Percentiles rank a stretch among this genome's conserved stretches.
These are phyloP conservation scores for Colletotrichum viniferum DNA, from an alignment of 2,329 filamentous ascomycete species.

Conservation along the genomic window DNA sequence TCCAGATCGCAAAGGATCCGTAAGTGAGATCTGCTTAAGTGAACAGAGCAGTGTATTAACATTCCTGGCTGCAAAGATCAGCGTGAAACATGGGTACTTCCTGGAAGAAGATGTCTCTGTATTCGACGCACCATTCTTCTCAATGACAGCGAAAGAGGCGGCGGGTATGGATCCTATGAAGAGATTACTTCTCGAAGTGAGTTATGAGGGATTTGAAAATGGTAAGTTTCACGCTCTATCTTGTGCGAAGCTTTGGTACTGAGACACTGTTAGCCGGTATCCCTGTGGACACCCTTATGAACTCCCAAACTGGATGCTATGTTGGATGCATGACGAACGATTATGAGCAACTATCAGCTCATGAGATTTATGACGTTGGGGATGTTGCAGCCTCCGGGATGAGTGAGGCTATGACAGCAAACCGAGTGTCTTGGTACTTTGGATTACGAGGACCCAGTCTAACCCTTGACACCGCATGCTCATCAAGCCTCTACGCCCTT, in stretches of 20 bases:
- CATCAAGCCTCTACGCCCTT: slow-evolving; percentile 33
- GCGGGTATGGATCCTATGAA: slow-evolving; percentile 52
- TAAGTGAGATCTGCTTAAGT: not conserved
- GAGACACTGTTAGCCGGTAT: slow-evolving; percentile 41
- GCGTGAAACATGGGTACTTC: slow-evolving; percentile 38
- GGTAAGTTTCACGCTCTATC: slow-evolving; percentile 32
- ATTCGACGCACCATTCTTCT: slow-evolving; percentile 59
- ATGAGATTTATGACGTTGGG: slow-evolving; percentile 50
- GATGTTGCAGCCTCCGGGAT: not conserved
- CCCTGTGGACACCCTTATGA: slow-evolving; percentile 47
- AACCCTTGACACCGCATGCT: slow-evolving; percentile 40
- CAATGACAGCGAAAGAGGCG: slow-evolving; percentile 52
- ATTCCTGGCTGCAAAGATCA: slow-evolving; percentile 1
- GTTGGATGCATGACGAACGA: slow-evolving; percentile 51
- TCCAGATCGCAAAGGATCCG: slow-evolving; percentile 22
- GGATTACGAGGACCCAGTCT: slow-evolving; percentile 33
- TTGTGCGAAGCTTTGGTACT: not conserved
- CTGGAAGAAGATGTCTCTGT: slow-evolving; percentile 49
- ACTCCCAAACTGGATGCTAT: slow-evolving; percentile 54
- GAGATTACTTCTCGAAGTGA: slow-evolving; percentile 36
- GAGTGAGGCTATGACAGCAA: slow-evolving; percentile 21
- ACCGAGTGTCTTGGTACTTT: slow-evolving; percentile 26
- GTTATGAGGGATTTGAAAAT: slow-evolving; percentile 37
- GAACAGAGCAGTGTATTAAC: not conserved
- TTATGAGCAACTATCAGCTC: slow-evolving; percentile 48